phyloP scores from a whole-genome alignment of 2,329 filamentous ascomycete species.

The Alternaria brassicicola region DNA sequence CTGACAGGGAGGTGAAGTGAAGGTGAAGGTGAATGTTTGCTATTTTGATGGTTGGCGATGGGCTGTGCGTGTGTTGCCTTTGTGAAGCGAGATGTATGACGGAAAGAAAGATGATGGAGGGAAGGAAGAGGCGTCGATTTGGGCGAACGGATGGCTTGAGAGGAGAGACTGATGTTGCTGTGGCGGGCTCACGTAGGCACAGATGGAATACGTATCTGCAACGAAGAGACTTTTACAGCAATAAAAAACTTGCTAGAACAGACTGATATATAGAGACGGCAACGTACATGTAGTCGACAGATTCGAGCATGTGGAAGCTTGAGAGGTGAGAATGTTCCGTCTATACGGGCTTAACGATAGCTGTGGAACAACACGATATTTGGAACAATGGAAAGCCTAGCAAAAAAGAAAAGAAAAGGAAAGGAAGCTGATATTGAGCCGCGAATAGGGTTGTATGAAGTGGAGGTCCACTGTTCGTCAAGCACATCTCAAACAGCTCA shows the following conservation, averaged over 20 bases:
- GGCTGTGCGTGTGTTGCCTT: background rate
- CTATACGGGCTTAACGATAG: background rate
- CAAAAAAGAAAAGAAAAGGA: background rate
- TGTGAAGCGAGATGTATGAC: background rate
- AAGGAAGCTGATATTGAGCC: background rate
- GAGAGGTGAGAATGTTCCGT: background rate
- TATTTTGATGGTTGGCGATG: background rate
- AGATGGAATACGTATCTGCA: background rate
- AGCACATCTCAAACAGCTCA: background rate
- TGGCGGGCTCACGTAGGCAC: background rate
- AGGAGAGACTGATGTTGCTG: background rate
- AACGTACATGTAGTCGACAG: background rate
- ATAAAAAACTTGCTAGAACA: background rate
- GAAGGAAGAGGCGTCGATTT: background rate
- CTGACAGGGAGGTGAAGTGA: background rate
- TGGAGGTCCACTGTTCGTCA: background rate
- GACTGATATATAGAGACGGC: background rate
- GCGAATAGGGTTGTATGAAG: background rate
- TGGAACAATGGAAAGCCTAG: background rate
- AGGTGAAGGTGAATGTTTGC: background rate
- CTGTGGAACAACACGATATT: background rate
- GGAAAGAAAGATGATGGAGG: background rate
- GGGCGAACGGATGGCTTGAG: background rate
- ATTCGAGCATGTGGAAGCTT: background rate
- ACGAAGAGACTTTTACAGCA: background rate